Base-by-base conservation (phyloP, 805 yeast species). In the Dipodascopsis tothii region DNA sequence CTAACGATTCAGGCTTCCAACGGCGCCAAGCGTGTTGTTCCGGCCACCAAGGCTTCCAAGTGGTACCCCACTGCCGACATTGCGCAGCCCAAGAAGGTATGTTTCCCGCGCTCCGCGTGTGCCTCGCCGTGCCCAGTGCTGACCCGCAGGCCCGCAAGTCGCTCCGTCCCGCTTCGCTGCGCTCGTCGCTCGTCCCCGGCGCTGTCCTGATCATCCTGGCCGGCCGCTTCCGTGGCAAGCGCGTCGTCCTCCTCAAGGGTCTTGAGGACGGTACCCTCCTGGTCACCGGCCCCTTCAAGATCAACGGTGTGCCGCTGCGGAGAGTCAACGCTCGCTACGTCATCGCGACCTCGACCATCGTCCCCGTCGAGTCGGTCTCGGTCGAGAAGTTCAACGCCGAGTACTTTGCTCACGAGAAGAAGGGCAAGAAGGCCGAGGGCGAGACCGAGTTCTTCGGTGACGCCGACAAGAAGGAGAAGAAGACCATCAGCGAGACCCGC, bases 161-260 rank as follows among this genome's bases (percentile, higher is more conserved):
- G 63, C 75, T 77, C 64, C 85, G 87, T 70, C 94, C 96, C 67
- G 92, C 86, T 74, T 84, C 84, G 74, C 79, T 92, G 72, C 87
- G 97, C 74, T 78, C 94, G 65, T 83, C 96, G 56, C 77, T 90
- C 66, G 94, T 84, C 60, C 96, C 96, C 73, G 98, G 98, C 71
- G 84, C 96, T 67, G 96, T 90, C 61, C 78, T 92, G 70, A 90
- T 90, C 72, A 75, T 90, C 71, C 80, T 90, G 69, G 96, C 97
- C 65, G 98, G 98, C 70, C 86, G 96, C 75, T 90, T 87, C 94
- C 85, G 98, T 75, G 98, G 98, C 72, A 92, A 90, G 85, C 88
- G 97, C 77, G 98, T 92, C 64, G 97, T 90, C 58, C 84, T 83
- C 83, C 81, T 90, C 71, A 90, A 90, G 82, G 74, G 82, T 72